These are phyloP conservation scores for Hericium rajendrae DNA, from an alignment of 768 basidiomycete genomes.

Conservation along the genomic window DNA sequence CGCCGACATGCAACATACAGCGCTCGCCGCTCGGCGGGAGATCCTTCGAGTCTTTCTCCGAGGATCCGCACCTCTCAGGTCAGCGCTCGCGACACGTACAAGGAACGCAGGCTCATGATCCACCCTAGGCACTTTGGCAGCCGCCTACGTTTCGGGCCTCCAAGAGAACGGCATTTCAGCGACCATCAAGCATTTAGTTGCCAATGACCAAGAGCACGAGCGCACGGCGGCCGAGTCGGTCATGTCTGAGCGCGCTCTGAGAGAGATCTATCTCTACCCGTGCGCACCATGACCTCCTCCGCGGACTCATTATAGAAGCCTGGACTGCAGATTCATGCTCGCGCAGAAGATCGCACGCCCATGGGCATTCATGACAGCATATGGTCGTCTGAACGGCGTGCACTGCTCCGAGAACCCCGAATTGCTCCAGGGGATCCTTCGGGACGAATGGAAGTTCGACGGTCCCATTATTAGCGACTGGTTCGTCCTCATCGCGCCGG, in stretches of 20 bases:
- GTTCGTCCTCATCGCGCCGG: constrained; percentile 15
- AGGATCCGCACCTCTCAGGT: constrained; percentile 63
- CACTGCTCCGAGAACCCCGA: constrained; percentile 35
- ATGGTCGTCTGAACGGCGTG: constrained; percentile 31
- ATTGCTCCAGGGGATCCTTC: constrained; percentile 33
- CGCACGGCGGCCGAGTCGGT: constrained; percentile 54
- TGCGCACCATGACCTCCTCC: constrained; percentile 23
- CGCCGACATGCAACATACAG: constrained; percentile 71
- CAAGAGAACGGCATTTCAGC: constrained; percentile 59
- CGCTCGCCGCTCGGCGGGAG: constrained; percentile 52
- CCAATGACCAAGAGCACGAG: constrained; percentile 68
- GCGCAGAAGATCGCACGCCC: constrained; percentile 55
- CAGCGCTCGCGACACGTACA: not conserved
- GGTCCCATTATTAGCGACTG: constrained; percentile 41
- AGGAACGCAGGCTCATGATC: not conserved
- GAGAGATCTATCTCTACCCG: constrained; percentile 68
- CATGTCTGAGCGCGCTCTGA: constrained; percentile 53
- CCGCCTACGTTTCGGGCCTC: constrained; percentile 60
- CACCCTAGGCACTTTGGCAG: constrained; percentile 42
- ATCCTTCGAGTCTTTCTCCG: constrained; percentile 64
- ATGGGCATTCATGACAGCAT: constrained; percentile 63
- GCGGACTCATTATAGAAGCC: not conserved
- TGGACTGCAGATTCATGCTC: constrained; percentile 45
- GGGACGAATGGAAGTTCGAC: constrained; percentile 40
- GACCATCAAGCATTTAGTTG: constrained; percentile 67